A percentile compares a stretch with the other conserved stretches of the same genome.
Conservation (phyloP, 2,329 filamentous ascomycete species). For the Neofusicoccum parvum region DNA sequence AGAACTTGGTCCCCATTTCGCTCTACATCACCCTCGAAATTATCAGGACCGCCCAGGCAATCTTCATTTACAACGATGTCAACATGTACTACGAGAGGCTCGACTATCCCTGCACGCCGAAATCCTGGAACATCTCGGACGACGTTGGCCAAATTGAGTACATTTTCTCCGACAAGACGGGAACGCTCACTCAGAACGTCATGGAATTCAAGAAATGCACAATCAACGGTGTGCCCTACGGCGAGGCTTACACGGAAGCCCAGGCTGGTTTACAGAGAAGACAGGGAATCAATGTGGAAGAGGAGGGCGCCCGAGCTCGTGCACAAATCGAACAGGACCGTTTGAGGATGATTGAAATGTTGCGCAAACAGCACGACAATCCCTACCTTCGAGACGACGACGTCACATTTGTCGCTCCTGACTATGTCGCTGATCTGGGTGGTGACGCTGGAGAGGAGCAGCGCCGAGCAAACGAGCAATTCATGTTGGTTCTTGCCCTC, state of each 20-base stretch:
- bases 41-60: conserved; percentile 85
- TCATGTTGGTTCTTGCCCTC: conserved; percentile 93
- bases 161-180: conserved; percentile 96
- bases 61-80: conserved; percentile 96
- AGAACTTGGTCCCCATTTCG: conserved; percentile 98
- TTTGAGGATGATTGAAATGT: conserved; percentile 67
- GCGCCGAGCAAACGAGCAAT: conserved; percentile 75
- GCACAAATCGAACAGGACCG: conserved; percentile 80
- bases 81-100: conserved; percentile 97
- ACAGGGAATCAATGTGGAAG: conserved; percentile 81
- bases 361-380: conserved; percentile 82
- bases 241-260: conserved; percentile 96
- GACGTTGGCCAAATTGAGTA: conserved; percentile 98
- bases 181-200: conserved; percentile 86
- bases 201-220: conserved; percentile 99
- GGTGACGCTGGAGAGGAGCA: conserved; percentile 79
- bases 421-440: conserved; percentile 80
- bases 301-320: conserved; percentile 71
- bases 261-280: conserved; percentile 95
- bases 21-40: conserved; percentile 98
- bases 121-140: conserved; percentile 98
- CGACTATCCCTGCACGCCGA: conserved; percentile 93
- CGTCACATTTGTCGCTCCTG: conserved; percentile 87
- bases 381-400: conserved; percentile 88
- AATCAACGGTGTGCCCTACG: conserved; percentile 93